Base-by-base conservation (phyloP, 768 basidiomycete species). In the Phylloporus arenicola region DNA sequence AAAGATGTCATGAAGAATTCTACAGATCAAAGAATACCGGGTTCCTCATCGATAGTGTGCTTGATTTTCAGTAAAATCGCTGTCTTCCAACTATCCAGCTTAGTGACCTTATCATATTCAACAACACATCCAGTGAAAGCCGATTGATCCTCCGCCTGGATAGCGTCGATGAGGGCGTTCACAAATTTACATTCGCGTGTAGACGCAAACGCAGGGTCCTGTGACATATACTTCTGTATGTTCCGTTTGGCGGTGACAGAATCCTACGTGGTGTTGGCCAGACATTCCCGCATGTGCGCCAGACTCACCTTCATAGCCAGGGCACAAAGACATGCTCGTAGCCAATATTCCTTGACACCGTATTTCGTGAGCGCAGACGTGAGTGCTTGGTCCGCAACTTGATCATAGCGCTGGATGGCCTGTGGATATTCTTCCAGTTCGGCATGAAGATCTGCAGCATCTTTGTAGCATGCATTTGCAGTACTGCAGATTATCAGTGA, bases 261-360 rank as follows among this genome's bases (percentile, higher is more conserved):
- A 64, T 97, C 94, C 94, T 97, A 52, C 20, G 6, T 48, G 13
- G 49, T 33, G 56, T 67, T 20, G 12, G 58, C 30, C 16, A 35
- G 24, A 55, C 14, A 51, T 27, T 30, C 27, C 43, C 12, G 22
- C 13, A 20, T 29, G 25, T 24, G 19, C 30, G 31, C n/a, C 35
- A 34, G 29, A 71, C 87, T 58, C 70, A 95, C 95, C 53, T 76
- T 77, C 77, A 86, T 84, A 7, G 93, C 95, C 48, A 97, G 74
- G 14, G 88, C 88, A 65, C 96, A 98, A 19, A 99, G 73, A 30
- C 82, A 82, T 3, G 92, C 79, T 59, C 84, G 78, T 31, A 98
- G 75, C 92, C 93, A 98, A 63, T 95, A 95, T 58, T 98, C 96
- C 72, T 98, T 97, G 59, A 97, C 96, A 54, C 88, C 92, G 72